Base-by-base conservation (phyloP, 352 stramenopile genomes). In the Pythium utonaiense region DNA sequence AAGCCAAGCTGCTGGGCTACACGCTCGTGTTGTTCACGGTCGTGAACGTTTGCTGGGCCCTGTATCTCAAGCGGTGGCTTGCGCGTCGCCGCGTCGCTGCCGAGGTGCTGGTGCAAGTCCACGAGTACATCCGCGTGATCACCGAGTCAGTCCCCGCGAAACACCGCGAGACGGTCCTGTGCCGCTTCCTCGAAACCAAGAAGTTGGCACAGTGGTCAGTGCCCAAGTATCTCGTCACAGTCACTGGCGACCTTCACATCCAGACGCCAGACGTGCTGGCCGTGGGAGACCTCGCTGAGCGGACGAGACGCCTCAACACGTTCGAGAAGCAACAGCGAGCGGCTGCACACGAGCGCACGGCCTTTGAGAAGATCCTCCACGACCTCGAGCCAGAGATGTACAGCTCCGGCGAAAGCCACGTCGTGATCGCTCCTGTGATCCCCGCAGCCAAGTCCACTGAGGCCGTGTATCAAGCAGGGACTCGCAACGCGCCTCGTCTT, bases 21-120 rank as follows among this genome's bases (percentile, higher is more conserved):
- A 80, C 70, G 2, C 61, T 72, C 25, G 66, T 60, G 1, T 57
- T 59, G 19, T 84, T 84, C 49, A 80, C 75, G 0, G 24, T 81
- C 0, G 62, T 78, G 12, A 81, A 84, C 48, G 41, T 76, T 17
- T 49, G 64, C 8, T 81, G 73, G 73, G 66, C 44, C 1, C 2
- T 70, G 1, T 66, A 71, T 19, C 60, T 75, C 7, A 14, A 60
- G 8, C 30, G 59, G 12, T 78, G 65, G 60, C 60, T 82, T 8
- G 70, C 72, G 8, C 64, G 60, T 1, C 75, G 73, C 13, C 50
- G 50, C 10, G 51, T 70, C 7, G 49, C 56, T 3, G 65, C 63
- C 12, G 30, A 57, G 0, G 59, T 69, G 21, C 44, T 80, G 1
- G 51, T 80, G 3, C 62, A 73, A 55, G 67, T 77, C 2, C 71